Percentiles rank a stretch among this genome's conserved stretches.
Conservation (phyloP, 805 yeast genomes). For the Lachancea lanzarotensis region DNA sequence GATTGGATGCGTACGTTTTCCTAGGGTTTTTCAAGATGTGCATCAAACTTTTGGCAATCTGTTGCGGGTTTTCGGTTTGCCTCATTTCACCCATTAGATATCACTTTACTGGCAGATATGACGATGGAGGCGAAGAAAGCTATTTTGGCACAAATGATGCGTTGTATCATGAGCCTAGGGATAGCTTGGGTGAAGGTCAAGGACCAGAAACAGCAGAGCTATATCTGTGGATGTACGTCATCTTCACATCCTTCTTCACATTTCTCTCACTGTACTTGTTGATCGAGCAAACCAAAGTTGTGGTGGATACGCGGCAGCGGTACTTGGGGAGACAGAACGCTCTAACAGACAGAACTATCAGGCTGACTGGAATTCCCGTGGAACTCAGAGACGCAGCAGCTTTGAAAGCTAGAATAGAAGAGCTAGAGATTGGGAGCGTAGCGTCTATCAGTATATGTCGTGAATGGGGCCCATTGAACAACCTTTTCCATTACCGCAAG, state of each 20-base stretch:
- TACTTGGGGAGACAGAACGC: slow-evolving; percentile 83
- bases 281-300: slow-evolving; percentile 61
- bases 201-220: slow-evolving; percentile 42
- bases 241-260: slow-evolving; percentile 84
- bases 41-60: slow-evolving; percentile 56
- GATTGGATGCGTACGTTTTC: slow-evolving; percentile 90
- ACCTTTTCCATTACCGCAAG: slow-evolving; percentile 54
- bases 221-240: slow-evolving; percentile 76
- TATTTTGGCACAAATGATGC: slow-evolving; percentile 10
- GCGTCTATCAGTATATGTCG: slow-evolving; percentile 71
- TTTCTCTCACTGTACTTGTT: slow-evolving; percentile 52
- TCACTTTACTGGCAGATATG: slow-evolving; percentile 75
- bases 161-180: slow-evolving; percentile 17
- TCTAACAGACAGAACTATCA: slow-evolving; percentile 83
- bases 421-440: slow-evolving; percentile 73
- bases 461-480: slow-evolving; percentile 76
- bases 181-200: slow-evolving; percentile 3
- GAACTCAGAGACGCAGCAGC: slow-evolving; percentile 66
- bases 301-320: slow-evolving; percentile 70
- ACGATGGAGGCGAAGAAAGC: slow-evolving; percentile 42
- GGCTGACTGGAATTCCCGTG: slow-evolving; percentile 84
- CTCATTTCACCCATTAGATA: slow-evolving; percentile 81
- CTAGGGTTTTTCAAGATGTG: slow-evolving; percentile 87
- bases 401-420: slow-evolving; percentile 67
- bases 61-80: slow-evolving; percentile 62